These are phyloP conservation scores for Pilasporangium apinafurcum DNA, from an alignment of 352 stramenopile species.

Conservation along the genomic window DNA sequence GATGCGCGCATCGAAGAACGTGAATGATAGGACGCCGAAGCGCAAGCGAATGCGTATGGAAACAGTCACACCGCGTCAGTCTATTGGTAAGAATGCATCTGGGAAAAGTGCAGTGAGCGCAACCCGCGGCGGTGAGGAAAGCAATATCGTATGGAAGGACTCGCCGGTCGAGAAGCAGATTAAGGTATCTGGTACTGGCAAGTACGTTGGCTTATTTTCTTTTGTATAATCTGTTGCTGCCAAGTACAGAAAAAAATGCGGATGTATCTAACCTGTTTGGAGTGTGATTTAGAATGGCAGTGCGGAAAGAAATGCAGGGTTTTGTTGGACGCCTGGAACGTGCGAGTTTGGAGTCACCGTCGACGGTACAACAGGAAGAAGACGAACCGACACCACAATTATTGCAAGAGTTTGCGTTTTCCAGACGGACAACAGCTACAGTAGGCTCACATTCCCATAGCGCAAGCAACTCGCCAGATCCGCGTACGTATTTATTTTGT, in stretches of 20 bases:
- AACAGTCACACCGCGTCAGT: slow-evolving; percentile 12
- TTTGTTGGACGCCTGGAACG: slow-evolving; percentile 57
- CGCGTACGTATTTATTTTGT: no score
- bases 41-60: slow-evolving; percentile 46
- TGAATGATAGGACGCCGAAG: slow-evolving; percentile 24
- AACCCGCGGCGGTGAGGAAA: slow-evolving; percentile 9
- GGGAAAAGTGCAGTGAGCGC: background rate
- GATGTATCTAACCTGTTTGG: background rate
- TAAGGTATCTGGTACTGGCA: slow-evolving; percentile 58
- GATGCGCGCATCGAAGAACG: no score
- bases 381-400: slow-evolving; percentile 1
- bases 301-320: slow-evolving; percentile 63
- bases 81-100: no score
- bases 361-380: background rate
- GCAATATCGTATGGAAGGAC: slow-evolving; percentile 75
- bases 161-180: slow-evolving; percentile 78
- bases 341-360: slow-evolving; percentile 39
- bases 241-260: background rate
- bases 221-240: background rate
- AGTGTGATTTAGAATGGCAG: slow-evolving; percentile 24
- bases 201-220: slow-evolving; percentile 10
- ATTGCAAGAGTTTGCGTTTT: no score
- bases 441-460: no score
- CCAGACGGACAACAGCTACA: no score
- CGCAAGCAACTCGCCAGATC: no score